Base-by-base conservation (phyloP, 495 filamentous ascomycete genomes). In the Chaetomium tenue region DNA sequence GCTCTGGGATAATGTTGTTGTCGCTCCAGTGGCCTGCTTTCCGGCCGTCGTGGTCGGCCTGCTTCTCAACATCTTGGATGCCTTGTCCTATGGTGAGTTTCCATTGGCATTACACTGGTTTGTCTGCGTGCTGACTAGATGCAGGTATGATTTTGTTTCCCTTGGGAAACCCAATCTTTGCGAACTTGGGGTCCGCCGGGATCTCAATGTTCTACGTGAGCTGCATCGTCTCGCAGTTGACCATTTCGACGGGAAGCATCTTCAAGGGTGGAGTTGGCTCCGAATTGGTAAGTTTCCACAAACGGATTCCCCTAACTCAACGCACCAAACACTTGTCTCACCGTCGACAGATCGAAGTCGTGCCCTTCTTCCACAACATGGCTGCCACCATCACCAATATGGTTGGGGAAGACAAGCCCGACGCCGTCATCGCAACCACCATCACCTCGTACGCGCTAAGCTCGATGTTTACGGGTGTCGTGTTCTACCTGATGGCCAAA, bases 171-270 rank as follows among this genome's bases (percentile, higher is more conserved):
- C 84, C 88, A 1, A 84, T 96, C 20, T 98, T 98, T 71, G 81
- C 87, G 30, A 80, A 87, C 55, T 84, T 97, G 26, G 94, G 92
- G 5, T 85, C 92, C 5, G 93, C 96, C 58, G 94, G 94, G 16
- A 96, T 98, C 63, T 96, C 95, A 0, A 98, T 98, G 80, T 98
- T 97, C 78, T 98, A 97, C 72, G 89, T 98, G 66, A 97, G 93
- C 79, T 95, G 91, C 63, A 97, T 98, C 65, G 84, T 98, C 26
- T 88, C 95, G 1, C 94, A 98, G 71, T 75, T 98, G 52, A 89
- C 91, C n/a, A 98, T 93, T 74, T 97, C 93, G 2, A 84, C 86
- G 6, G 90, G 91, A 7, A 96, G 92, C 71, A 86, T 91, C 26
- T 98, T 98, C 78, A 88, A 87, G 68, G 93, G 94, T 15, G 94